Conservation (phyloP, 768 basidiomycete species). For the Mycena albidolilacea region DNA sequence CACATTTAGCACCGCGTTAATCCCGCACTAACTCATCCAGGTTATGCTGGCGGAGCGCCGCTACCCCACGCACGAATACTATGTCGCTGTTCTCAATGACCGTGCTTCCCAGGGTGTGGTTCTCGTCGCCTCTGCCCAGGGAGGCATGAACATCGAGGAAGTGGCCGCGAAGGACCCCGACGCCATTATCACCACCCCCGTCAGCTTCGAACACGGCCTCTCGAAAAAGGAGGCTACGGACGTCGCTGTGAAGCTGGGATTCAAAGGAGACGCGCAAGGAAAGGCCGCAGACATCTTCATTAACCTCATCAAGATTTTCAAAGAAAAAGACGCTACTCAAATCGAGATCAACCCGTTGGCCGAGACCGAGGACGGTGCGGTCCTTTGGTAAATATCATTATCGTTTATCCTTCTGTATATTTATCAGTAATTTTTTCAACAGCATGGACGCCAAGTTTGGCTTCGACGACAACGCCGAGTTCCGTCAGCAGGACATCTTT, state of each 20-base stretch:
- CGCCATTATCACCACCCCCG: slow-evolving; percentile 96
- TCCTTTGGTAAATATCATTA: slow-evolving; percentile 83
- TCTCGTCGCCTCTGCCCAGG: slow-evolving; percentile 93
- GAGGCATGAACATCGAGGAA: slow-evolving; percentile 99
- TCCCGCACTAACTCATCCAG: slow-evolving; percentile 54
- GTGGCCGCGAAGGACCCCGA: slow-evolving; percentile 96
- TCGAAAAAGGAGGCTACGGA: slow-evolving; percentile 77
- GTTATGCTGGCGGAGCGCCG: slow-evolving; percentile 99
- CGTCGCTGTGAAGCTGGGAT: slow-evolving; percentile 93
- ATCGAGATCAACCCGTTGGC: slow-evolving; percentile 99
- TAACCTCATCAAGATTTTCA: slow-evolving; percentile 96
- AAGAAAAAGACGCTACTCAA: slow-evolving; percentile 99
- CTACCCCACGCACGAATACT: slow-evolving; percentile 96
- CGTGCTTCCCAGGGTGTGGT: slow-evolving; percentile 91
- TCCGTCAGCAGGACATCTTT: slow-evolving; percentile 95
- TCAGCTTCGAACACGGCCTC: slow-evolving; percentile 88
- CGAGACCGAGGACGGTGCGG: slow-evolving; percentile 90
- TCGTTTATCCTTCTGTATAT: slow-evolving; percentile 11
- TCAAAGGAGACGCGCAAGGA: slow-evolving; percentile 81
- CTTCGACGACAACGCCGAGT: slow-evolving; percentile 99
- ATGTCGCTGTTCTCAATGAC: slow-evolving; percentile 97
- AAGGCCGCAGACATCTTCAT: slow-evolving; percentile 96
- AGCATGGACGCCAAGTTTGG: slow-evolving; percentile 99
- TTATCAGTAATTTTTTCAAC: slow-evolving; percentile 30
- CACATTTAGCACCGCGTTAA: not conserved